Evolutionary conservation across 805 yeast genomes (phyloP).

Genomic region (Barnettozyma populi): DNA sequence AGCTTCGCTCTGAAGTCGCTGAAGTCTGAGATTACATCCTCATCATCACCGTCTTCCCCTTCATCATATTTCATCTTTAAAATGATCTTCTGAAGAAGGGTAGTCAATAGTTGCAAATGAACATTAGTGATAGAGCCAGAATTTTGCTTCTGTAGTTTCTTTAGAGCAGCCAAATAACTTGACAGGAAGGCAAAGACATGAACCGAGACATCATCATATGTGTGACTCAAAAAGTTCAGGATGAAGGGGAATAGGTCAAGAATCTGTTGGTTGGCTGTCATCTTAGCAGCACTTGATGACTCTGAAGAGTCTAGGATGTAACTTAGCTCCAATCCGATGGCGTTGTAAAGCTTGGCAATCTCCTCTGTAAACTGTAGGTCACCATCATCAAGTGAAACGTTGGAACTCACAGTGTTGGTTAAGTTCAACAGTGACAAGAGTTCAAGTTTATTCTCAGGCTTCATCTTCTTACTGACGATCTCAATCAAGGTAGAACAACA

Average conservation of each 20-base stretch:
- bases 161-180: conserved; percentile 65
- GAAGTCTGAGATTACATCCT: conserved; percentile 73
- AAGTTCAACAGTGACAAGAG: conserved; percentile 65
- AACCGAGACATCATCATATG: conserved; percentile 80
- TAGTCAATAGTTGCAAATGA: conserved; percentile 49
- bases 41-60: conserved; percentile 68
- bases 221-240: conserved; percentile 67
- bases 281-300: conserved; percentile 32
- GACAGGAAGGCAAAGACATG: conserved; percentile 81
- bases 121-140: conserved; percentile 32
- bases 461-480: conserved; percentile 73
- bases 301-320: conserved; percentile 56
- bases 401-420: conserved; percentile 42
- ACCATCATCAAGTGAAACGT: conserved; percentile 33
- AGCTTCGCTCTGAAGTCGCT: conserved; percentile 71
- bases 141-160: conserved; percentile 43
- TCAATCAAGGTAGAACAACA: conserved; percentile 47
- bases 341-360: conserved; percentile 66
- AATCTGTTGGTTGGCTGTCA: conserved; percentile 43
- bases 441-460: conserved; percentile 57
- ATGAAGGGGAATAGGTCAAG: conserved; percentile 66
- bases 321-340: conserved; percentile 73
- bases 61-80: conserved; percentile 76
- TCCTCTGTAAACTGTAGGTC: conserved; percentile 71
- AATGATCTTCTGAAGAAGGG: conserved; percentile 64